phyloP scores from a whole-genome alignment of 192 early-diverging fungal genomes.

The Pilobolus umbonatus region DNA sequence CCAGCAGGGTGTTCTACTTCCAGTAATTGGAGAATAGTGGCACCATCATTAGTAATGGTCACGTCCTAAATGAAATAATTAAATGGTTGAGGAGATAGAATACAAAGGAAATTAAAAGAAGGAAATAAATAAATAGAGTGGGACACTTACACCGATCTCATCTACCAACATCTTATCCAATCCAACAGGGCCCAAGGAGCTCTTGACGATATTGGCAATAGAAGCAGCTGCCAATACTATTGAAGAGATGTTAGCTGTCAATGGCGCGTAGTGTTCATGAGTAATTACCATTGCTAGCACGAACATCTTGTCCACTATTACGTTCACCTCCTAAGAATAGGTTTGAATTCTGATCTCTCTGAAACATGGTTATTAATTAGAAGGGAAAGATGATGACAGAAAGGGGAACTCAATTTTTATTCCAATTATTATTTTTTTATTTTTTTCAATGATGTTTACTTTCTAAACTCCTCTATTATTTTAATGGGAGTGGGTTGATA shows the following conservation, averaged over 20 bases:
- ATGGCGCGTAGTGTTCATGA: not conserved
- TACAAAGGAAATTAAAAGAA: not conserved
- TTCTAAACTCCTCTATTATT: no score
- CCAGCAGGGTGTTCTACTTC: slow-evolving; percentile 99
- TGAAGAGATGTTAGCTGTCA: no score
- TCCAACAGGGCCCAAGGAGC: slow-evolving; percentile 97
- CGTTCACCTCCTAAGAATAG: slow-evolving; percentile 85
- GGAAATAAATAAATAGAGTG: no score
- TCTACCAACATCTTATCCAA: slow-evolving; percentile 99
- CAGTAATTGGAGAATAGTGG: slow-evolving; percentile 93
- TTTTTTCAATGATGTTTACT: no score
- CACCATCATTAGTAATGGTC: slow-evolving; percentile 99
- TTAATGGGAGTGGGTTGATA: no score
- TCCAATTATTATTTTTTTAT: no score
- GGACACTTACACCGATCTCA: slow-evolving; percentile 95
- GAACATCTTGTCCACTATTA: slow-evolving; percentile 85
- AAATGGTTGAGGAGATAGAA: slow-evolving; percentile 9
- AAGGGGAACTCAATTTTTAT: no score
- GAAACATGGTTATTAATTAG: slow-evolving; percentile 38
- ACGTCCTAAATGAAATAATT: slow-evolving; percentile 66
- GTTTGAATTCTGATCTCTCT: slow-evolving; percentile 42
- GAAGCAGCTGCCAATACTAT: slow-evolving; percentile 90
- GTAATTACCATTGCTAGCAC: slow-evolving; percentile 86
- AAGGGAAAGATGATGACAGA: slow-evolving; percentile 3
- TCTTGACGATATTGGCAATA: slow-evolving; percentile 98